phyloP scores from a whole-genome alignment of 768 basidiomycete genomes.

The Agrocybe chaxingu region DNA sequence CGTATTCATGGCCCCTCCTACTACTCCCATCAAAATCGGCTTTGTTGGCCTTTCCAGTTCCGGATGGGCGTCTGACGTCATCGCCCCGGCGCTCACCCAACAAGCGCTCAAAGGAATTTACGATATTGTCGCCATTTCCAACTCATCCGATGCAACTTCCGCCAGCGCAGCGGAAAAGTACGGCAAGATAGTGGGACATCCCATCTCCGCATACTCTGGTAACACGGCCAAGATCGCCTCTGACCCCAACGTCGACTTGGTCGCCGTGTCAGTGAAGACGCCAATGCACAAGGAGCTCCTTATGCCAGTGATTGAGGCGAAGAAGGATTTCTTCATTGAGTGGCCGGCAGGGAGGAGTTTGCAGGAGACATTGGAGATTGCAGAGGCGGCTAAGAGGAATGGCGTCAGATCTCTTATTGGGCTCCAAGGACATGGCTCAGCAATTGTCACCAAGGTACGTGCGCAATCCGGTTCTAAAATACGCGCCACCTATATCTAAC shows the following conservation, averaged over 20 bases:
- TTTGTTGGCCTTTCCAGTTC: constrained; percentile 25
- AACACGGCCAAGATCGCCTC: constrained; percentile 23
- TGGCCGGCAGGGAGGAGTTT: constrained; percentile 31
- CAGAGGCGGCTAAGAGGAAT: constrained; percentile 23
- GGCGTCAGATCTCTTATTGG: constrained; percentile 29
- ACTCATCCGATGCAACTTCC: constrained; percentile 26
- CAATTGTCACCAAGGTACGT: constrained; percentile 24
- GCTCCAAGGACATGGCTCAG: constrained; percentile 25
- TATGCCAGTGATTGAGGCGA: constrained; percentile 29
- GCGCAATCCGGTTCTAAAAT: too few species aligned
- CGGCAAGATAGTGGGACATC: constrained; percentile 15
- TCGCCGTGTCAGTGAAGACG: constrained; percentile 30
- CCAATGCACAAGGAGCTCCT: constrained; percentile 23
- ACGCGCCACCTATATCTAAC: not conserved
- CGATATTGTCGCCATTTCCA: constrained; percentile 29
- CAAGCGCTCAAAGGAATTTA: constrained; percentile 16
- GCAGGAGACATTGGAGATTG: constrained; percentile 29
- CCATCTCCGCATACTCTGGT: constrained; percentile 31
- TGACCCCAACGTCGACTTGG: constrained; percentile 33
- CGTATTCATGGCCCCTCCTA: too few species aligned
- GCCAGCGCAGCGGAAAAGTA: constrained; percentile 27
- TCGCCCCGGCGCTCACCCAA: constrained; percentile 20
- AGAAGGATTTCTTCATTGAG: constrained; percentile 36
- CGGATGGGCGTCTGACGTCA: constrained; percentile 25
- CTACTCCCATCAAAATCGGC: too few species aligned